phyloP scores from a whole-genome alignment of 2,329 filamentous ascomycete species.

The Samsoniella hepiali region DNA sequence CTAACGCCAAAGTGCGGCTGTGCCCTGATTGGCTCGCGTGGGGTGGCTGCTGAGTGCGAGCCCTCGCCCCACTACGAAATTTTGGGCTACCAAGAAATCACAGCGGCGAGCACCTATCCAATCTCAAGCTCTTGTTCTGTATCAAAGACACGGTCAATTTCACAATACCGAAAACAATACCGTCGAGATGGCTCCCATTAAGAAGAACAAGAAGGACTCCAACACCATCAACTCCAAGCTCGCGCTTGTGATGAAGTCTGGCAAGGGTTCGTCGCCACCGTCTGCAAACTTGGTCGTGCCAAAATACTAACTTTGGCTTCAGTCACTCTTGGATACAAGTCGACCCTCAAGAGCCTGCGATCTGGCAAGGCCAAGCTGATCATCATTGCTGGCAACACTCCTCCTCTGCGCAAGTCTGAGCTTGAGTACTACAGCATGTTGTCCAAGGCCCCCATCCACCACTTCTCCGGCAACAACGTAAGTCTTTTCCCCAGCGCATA shows the following conservation, averaged over 20 bases:
- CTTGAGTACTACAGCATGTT: constrained; percentile 94
- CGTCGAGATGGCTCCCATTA: constrained; percentile 63
- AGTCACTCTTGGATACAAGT: constrained; percentile 44
- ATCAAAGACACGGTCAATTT: constrained; percentile 23
- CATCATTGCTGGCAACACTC: constrained; percentile 90
- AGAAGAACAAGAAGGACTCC: constrained; percentile 84
- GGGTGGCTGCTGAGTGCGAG: constrained; percentile 24
- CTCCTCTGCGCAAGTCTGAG: constrained; percentile 96
- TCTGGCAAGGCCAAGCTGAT: constrained; percentile 98
- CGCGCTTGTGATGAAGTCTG: constrained; percentile 62
- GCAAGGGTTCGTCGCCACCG: constrained; percentile 63
- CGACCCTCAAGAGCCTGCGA: constrained; percentile 76
- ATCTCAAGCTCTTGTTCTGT: constrained; percentile 24
- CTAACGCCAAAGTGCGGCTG: constrained; percentile 22
- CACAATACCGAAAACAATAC: constrained; percentile 39
- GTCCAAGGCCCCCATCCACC: constrained; percentile 91
- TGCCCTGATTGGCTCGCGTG: constrained; percentile 29
- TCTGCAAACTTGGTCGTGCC: not conserved
- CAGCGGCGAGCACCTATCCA: constrained; percentile 12
- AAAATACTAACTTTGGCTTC: constrained; percentile 19
- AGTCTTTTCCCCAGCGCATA: constrained; percentile 48
- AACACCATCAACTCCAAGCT: constrained; percentile 63
- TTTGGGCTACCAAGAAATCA: constrained; percentile 26
- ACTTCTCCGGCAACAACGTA: constrained; percentile 99
- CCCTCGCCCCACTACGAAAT: constrained; percentile 15